Percentiles rank a stretch among this genome's conserved stretches.
Conservation (phyloP, 106 monocot species). For the Amphibolis antarctica region DNA sequence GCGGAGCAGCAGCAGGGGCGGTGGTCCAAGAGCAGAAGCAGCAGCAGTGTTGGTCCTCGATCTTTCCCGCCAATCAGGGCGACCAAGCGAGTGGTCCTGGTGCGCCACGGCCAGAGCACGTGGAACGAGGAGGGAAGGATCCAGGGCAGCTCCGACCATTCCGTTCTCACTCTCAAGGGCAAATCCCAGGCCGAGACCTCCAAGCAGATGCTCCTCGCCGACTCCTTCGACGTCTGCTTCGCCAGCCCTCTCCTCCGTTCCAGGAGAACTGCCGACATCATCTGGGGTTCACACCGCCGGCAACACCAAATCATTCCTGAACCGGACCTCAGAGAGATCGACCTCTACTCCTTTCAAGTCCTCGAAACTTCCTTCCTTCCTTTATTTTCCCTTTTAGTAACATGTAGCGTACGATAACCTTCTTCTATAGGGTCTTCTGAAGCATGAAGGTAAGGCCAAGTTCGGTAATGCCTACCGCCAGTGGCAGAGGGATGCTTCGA, state of each 20-base stretch:
- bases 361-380: not conserved
- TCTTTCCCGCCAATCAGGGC: not conserved
- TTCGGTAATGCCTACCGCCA: conserved; percentile 45
- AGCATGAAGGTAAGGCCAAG: conserved; percentile 71
- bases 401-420: too few relatives aligned
- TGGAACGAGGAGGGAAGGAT: conserved; percentile 97
- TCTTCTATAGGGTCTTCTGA: conserved; percentile 59
- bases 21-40: too few relatives aligned
- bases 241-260: conserved; percentile 85
- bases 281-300: conserved; percentile 46
- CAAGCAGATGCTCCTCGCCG: conserved; percentile 50
- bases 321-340: conserved; percentile 76
- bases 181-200: conserved; percentile 84
- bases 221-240: conserved; percentile 94
- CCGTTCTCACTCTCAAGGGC: conserved; percentile 81
- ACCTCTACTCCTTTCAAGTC: conserved; percentile 94
- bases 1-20: too few relatives aligned
- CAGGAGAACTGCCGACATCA: conserved; percentile 78
- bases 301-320: conserved; percentile 29
- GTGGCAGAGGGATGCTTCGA: conserved; percentile 83
- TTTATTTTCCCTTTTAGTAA: not conserved
- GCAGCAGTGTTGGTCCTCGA: too few relatives aligned
- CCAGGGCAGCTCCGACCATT: conserved; percentile 88
- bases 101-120: conserved; percentile 98
- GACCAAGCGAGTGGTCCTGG: conserved; percentile 84